Base-by-base conservation (phyloP, 75 land plant genomes). In the Larix kaempferi region DNA sequence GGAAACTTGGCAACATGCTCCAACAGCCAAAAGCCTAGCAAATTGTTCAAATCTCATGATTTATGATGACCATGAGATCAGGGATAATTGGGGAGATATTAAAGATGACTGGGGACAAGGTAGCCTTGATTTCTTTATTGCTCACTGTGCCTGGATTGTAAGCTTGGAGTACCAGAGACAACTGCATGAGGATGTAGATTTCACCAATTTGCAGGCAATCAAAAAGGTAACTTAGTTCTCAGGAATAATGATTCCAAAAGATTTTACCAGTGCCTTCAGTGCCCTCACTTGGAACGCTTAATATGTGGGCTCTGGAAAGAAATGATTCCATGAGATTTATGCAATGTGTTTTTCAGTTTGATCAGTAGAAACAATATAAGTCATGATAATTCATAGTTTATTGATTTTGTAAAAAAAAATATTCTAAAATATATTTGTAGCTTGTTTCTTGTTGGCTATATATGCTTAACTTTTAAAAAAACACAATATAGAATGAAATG, bases 31-130 rank as follows among this genome's bases (percentile, higher is more conserved):
- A 54, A 84, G 88, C 71, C 79, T 86, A 16, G 88, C 88, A 25
- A 83, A 84, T 26, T 86, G 88, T 69, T 73, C 88, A 27, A 86
- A 77, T 66, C 79, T 86, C 44, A 86, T 86, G 88, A 86, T 86
- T 17, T 83, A 79, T 49, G 88, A 86, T 76, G 88, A 86, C 26
- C 88, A 86, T 58, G 88, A 86, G 79, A 81, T 86, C 27, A 64
- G 88, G 13, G 88, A 86, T 71, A 86, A 86, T 61, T 86, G 88
- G 88, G 88, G 88, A 57, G 88, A 86, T 64, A 41, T 71, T 35
- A 21, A 29, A 25, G 72, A 33, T 10, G 88, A 86, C 80, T 80
- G 86, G 86, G 29, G 57, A 26, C 22, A 6, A 19, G 73, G 56
- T 26, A 76, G 76, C 59, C 56, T 49, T 49, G 79, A 80, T 27